Evolutionary conservation across 805 yeast genomes (phyloP), one percentile per base, ranked within the genome.

Genomic region (Sugiyamaella valdiviana): DNA sequence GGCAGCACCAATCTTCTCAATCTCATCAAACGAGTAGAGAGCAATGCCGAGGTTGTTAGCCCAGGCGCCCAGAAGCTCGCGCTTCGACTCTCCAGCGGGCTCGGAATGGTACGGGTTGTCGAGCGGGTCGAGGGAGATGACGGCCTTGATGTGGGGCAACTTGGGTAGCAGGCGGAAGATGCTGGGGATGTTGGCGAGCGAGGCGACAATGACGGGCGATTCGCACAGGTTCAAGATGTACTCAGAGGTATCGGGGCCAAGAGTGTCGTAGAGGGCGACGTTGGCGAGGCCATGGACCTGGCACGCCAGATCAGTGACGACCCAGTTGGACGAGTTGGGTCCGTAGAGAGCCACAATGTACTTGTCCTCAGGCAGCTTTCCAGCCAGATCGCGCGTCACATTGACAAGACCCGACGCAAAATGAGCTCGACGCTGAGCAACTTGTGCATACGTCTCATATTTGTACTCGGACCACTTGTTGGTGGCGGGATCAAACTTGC

Each of bases 221-320:
- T 80, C 78, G 5, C 86, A 80, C 48, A 80, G 63, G 39, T 67
- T 68, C 62, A 84, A 66, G 57, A 84, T 83, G 60, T 80, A 82
- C 51, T 74, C 75, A 2, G 87, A 74, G 3, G 91, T 74, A 38
- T 72, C 73, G 1, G 81, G 73, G 2, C 83, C 83, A 50, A 78
- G 60, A 6, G 82, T 77, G 51, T 79, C 82, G 57, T 78, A 78
- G 19, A 78, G 61, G 3, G 80, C 75, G 9, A 80, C 78, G 50
- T 73, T 72, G n/a, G 77, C 63, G 37, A 70, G 73, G 63, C 74
- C 74, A 66, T 77, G 82, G 6, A 79, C 73, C 39, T 73, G 74
- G 57, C 85, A 78, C 0, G 88, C 89, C 57, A 83, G 63, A 65
- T 85, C 93, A 23, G 84, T 64, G 16, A 83, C 61, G 26, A 74